Percentiles rank a stretch among this genome's conserved stretches.
phyloP scores from a whole-genome alignment of 768 basidiomycete species.

The Hypholoma fasciculare region DNA sequence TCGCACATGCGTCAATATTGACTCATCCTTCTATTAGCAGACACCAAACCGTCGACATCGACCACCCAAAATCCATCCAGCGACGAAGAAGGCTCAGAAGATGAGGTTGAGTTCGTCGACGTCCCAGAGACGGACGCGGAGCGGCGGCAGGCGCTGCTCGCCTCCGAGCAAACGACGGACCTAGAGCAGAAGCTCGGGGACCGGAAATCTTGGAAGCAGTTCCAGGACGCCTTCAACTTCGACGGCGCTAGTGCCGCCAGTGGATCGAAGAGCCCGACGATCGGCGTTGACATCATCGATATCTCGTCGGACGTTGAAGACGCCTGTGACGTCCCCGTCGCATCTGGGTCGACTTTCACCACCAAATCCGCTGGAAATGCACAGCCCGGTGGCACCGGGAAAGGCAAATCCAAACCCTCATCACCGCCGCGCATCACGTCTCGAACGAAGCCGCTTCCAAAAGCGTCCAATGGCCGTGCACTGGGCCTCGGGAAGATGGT shows the following conservation, averaged over 20 bases:
- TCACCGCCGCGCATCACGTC: not conserved
- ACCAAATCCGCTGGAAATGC: conserved; percentile 5
- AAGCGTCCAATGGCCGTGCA: not conserved
- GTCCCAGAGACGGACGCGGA: conserved; percentile 43
- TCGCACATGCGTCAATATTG: not conserved
- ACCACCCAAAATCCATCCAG: conserved; percentile 10
- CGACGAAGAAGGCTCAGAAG: conserved; percentile 29
- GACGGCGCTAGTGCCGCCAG: conserved; percentile 14
- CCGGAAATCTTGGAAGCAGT: conserved; percentile 39
- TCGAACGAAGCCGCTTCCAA: not conserved
- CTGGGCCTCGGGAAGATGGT: conserved; percentile 36
- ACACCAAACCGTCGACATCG: conserved; percentile 1
- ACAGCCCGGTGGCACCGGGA: not conserved
- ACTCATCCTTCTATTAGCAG: not conserved
- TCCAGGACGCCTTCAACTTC: conserved; percentile 53
- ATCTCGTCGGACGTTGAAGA: conserved; percentile 22
- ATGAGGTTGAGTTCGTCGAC: conserved; percentile 30
- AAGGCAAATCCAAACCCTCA: conserved; percentile 14
- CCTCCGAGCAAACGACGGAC: conserved; percentile 44
- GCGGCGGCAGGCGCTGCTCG: conserved; percentile 52
- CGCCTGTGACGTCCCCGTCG: conserved; percentile 26
- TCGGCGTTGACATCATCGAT: conserved; percentile 11
- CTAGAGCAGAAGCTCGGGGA: conserved; percentile 39
- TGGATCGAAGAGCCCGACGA: conserved; percentile 4
- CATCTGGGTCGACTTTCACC: conserved; percentile 34